Conservation (phyloP, 305 asterid species). For the Lippia alba region DNA sequence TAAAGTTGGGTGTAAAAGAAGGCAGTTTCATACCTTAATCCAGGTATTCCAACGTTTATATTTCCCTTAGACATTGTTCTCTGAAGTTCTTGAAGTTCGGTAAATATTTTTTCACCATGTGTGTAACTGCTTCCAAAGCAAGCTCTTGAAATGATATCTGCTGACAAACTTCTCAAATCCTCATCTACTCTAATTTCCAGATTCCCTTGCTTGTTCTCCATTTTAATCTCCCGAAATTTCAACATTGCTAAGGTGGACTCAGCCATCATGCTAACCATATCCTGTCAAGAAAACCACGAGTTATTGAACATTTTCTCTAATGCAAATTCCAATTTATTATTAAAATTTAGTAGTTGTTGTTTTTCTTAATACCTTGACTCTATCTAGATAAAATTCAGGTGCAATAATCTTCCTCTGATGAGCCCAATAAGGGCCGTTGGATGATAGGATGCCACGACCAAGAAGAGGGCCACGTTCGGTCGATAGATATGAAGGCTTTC, state of each 20-base stretch:
- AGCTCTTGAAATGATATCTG: slow-evolving; percentile 73
- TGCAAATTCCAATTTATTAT: background rate
- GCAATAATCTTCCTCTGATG: slow-evolving; percentile 73
- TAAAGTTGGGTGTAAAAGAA: background rate
- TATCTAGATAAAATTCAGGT: slow-evolving; percentile 72
- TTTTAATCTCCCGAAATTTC: slow-evolving; percentile 58
- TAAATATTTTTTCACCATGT: slow-evolving; percentile 60
- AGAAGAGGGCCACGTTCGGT: slow-evolving; percentile 72
- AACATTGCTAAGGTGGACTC: slow-evolving; percentile 59
- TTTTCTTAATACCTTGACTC: slow-evolving; percentile 59
- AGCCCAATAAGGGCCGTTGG: slow-evolving; percentile 78
- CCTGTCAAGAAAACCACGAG: slow-evolving; percentile 41
- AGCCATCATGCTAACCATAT: slow-evolving; percentile 58
- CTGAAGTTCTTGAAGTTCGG: slow-evolving; percentile 59
- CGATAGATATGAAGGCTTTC: slow-evolving; percentile 71
- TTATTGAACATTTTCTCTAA: background rate
- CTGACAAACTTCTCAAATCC: slow-evolving; percentile 71
- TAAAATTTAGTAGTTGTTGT: too few species aligned
- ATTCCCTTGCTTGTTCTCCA: slow-evolving; percentile 35
- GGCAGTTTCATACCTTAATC: slow-evolving; percentile 52
- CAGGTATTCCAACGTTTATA: slow-evolving; percentile 66
- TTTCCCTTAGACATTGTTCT: slow-evolving; percentile 54
- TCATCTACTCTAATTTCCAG: slow-evolving; percentile 53
- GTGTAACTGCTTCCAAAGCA: slow-evolving; percentile 75
- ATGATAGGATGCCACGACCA: slow-evolving; percentile 76